Conservation (phyloP, 768 basidiomycete genomes). For the Trametes elegans region DNA sequence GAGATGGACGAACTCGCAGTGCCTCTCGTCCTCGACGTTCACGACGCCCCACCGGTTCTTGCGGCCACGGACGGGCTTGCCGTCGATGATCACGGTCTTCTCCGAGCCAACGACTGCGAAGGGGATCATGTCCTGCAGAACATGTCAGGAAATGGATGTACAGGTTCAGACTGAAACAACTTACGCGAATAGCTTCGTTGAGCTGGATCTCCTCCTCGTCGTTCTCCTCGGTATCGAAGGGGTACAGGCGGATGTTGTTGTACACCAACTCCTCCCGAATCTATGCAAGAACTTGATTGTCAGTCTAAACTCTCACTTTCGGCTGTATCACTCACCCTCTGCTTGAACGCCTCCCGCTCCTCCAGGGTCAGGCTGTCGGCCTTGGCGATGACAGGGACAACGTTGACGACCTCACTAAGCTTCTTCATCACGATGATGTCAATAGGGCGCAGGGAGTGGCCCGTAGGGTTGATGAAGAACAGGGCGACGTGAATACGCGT, state of each 20-base stretch:
- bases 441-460: constrained; percentile 92
- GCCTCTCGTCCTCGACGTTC: constrained; percentile 93
- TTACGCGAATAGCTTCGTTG: constrained; percentile 86
- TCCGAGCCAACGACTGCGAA: constrained; percentile 99
- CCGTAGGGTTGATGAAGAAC: constrained; percentile 99
- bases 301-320: too few species aligned
- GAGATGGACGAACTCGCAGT: constrained; percentile 98
- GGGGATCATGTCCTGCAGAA: constrained; percentile 82
- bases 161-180: constrained; percentile 32
- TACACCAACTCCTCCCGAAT: constrained; percentile 91
- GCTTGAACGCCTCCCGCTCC: constrained; percentile 91
- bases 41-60: constrained; percentile 99
- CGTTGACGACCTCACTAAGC: constrained; percentile 97
- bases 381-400: constrained; percentile 99
- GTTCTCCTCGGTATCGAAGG: constrained; percentile 94
- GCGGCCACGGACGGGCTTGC: constrained; percentile 91
- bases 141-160: neutral
- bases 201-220: constrained; percentile 90
- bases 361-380: constrained; percentile 91
- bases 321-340: constrained; percentile 53
- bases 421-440: constrained; percentile 99
- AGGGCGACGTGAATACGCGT: constrained; percentile 98
- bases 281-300: constrained; percentile 36
- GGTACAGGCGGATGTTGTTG: constrained; percentile 93
- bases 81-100: constrained; percentile 91